Conservation (phyloP, 352 stramenopile genomes). For the Globisporangium parvum region DNA sequence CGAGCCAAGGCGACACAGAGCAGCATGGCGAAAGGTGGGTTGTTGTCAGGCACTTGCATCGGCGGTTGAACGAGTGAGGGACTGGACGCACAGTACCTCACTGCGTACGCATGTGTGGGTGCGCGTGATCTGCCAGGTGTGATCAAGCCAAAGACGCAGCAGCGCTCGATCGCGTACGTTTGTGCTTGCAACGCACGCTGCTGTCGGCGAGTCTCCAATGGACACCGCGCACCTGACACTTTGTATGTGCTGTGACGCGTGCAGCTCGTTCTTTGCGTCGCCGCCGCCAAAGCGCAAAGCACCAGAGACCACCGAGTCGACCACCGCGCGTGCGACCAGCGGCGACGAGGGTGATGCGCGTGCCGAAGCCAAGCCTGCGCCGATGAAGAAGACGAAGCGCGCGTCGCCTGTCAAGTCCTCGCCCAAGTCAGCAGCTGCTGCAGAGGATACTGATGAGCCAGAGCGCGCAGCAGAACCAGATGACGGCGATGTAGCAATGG, state of each 20-base stretch:
- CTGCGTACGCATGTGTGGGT: background rate
- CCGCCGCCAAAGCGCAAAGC: slow-evolving; percentile 35
- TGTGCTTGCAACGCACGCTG: no score
- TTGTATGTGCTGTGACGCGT: background rate
- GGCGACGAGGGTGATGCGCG: background rate
- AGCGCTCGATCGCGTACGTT: slow-evolving; percentile 64
- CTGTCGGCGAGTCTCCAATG: background rate
- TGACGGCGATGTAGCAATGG: slow-evolving; percentile 24
- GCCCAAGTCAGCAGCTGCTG: background rate
- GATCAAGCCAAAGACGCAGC: slow-evolving; percentile 35
- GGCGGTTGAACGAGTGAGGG: no score
- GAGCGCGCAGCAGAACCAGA: slow-evolving; percentile 21
- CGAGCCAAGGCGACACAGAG: background rate
- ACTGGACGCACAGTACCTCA: no score
- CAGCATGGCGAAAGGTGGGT: slow-evolving; percentile 12
- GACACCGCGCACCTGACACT: background rate
- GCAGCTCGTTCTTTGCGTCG: slow-evolving; percentile 53
- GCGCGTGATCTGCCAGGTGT: slow-evolving; percentile 1
- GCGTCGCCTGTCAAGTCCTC: background rate
- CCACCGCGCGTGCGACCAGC: background rate
- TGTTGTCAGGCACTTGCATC: background rate
- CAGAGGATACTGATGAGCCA: slow-evolving; percentile 12
- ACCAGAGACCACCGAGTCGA: slow-evolving; percentile 1
- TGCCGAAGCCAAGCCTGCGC: background rate
- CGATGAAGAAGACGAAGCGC: slow-evolving; percentile 8